Evolutionary conservation across 495 filamentous ascomycete species (phyloP), one percentile per base, ranked within the genome.

Genomic region (Penicillium simplicissimum): DNA sequence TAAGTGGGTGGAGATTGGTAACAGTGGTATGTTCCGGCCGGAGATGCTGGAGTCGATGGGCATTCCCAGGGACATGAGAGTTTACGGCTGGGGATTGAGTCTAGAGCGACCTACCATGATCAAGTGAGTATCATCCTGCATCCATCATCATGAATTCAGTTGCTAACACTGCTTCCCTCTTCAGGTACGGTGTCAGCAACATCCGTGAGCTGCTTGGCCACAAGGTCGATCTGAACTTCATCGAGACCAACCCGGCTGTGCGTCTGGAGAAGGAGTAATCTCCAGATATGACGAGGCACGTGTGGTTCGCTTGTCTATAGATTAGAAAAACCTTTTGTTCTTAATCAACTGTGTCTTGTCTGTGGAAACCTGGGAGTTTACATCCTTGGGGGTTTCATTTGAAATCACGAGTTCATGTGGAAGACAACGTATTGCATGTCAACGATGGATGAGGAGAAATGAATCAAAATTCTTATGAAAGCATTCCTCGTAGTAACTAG

Each of bases 81-180:
- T 96, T 3, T 97, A 95, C 76, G 93, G 93, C 34, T 97, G 90
- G 86, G 93, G 93, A 23, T 77, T 97, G 74, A 90, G 86, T 79
- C 75, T 97, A 73, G 94, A 97, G 82, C 78, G 95, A 68, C 95
- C 95, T 49, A 98, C 95, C 9, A 98, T 97, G 95, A 98, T 98
- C 70, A 95, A 96, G 81, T 90, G 79, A 72, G 80, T 77, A 8
- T 28, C 6, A n/a, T 25, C 17, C 6, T 10, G 14, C 9, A 2
- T 17, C 14, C 25, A 55, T 48, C 1, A 37, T 35, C 43, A 2
- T 2, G 49, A 53, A 42, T 57, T 21, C 15, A 59, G 34, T 33
- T 45, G 25, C 62, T 62, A 64, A 60, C 17, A 17, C n/a, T 19
- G 28, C 28, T 31, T 31, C 28, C 28, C 28, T 23, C 53, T 53